A percentile compares a stretch with the other conserved stretches of the same genome.
phyloP scores from a whole-genome alignment of 2,329 filamentous ascomycete species.

The Zymoseptoria passerinii region DNA sequence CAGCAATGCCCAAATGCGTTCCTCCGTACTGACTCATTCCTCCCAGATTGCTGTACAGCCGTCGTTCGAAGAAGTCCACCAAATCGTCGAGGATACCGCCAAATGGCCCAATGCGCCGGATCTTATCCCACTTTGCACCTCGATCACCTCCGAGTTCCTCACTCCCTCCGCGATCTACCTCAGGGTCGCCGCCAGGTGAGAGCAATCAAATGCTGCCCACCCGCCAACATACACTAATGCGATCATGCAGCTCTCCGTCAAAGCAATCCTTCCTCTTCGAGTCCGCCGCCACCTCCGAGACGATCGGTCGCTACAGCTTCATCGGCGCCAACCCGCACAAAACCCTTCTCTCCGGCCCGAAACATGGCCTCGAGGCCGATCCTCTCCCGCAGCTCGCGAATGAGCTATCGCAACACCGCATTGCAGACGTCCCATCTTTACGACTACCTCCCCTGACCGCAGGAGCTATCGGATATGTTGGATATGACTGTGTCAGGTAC shows the following conservation, averaged over 20 bases:
- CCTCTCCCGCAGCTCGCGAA: constrained; percentile 74
- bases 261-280: constrained; percentile 92
- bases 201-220: constrained; percentile 13
- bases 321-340: constrained; percentile 73
- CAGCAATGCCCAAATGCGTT: not conserved
- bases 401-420: constrained; percentile 69
- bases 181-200: constrained; percentile 70
- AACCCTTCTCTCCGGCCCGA: constrained; percentile 77
- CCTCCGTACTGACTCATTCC: constrained; percentile 1
- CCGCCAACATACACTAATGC: constrained; percentile 19
- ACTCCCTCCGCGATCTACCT: constrained; percentile 94
- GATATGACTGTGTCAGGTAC: constrained; percentile 94
- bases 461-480: constrained; percentile 91
- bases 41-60: constrained; percentile 46
- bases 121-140: constrained; percentile 71
- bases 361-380: constrained; percentile 75
- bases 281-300: constrained; percentile 83
- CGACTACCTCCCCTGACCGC: constrained; percentile 79
- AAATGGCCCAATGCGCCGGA: constrained; percentile 56
- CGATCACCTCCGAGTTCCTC: constrained; percentile 84
- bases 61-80: constrained; percentile 51
- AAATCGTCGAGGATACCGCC: constrained; percentile 46
- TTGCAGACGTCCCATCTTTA: constrained; percentile 75
- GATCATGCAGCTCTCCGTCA: constrained; percentile 45
- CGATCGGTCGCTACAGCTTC: constrained; percentile 91